Evolutionary conservation across 2,329 filamentous ascomycete genomes (phyloP).

Genomic region (Trichoderma citrinoviride): DNA sequence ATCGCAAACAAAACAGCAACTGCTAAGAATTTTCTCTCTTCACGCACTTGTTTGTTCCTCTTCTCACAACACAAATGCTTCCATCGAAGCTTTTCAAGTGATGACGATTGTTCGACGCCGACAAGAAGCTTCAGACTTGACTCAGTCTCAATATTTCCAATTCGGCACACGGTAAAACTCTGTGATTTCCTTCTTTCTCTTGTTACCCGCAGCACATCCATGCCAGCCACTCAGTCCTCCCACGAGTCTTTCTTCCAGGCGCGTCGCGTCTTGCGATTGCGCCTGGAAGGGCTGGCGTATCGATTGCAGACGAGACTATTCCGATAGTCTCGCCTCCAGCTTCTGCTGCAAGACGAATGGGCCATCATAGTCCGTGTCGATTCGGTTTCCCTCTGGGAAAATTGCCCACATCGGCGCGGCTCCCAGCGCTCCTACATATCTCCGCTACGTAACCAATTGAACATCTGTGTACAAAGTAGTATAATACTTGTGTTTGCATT

Average conservation of each 20-base stretch:
- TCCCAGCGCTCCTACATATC: slow-evolving; percentile 50
- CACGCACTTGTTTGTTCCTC: no score
- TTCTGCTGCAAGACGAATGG: slow-evolving; percentile 45
- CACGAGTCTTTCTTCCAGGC: slow-evolving; percentile 41
- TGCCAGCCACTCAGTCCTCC: slow-evolving; percentile 16
- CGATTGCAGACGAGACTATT: slow-evolving; percentile 5
- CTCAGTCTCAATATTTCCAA: not conserved
- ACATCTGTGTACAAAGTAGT: not conserved
- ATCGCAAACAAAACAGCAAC: no score
- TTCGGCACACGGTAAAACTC: slow-evolving; percentile 1
- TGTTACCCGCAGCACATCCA: slow-evolving; percentile 13
- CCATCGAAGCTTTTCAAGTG: not conserved
- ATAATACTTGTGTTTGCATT: no score
- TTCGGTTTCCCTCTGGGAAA: slow-evolving; percentile 28
- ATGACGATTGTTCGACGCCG: not conserved
- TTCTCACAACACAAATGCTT: no score
- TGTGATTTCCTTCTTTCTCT: not conserved
- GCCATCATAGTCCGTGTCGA: slow-evolving; percentile 56
- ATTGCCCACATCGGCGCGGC: slow-evolving; percentile 47
- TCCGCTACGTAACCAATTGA: not conserved
- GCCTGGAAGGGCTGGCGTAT: slow-evolving; percentile 38
- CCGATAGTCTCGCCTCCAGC: slow-evolving; percentile 20
- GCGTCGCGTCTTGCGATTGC: slow-evolving; percentile 38
- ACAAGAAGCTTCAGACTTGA: not conserved
- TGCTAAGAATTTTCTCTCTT: no score